These are phyloP conservation scores for Microdochium paspali DNA, from an alignment of 2,329 filamentous ascomycete genomes.

Conservation along the genomic window DNA sequence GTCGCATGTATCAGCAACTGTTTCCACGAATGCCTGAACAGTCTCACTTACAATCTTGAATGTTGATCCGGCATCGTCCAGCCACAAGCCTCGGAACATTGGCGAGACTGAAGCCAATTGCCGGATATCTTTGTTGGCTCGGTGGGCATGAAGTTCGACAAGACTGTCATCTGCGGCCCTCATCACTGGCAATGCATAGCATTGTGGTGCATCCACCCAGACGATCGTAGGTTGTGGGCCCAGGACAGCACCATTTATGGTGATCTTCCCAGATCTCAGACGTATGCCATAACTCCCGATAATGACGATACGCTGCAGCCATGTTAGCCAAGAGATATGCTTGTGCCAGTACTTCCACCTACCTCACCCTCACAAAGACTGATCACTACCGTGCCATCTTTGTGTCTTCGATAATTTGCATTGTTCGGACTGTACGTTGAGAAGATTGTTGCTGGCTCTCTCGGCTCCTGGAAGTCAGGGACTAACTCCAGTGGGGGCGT, in stretches of 20 bases:
- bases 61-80: conserved; percentile 28
- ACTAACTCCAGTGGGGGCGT: not conserved
- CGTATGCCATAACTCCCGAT: conserved; percentile 60
- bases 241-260: conserved; percentile 56
- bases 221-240: conserved; percentile 32
- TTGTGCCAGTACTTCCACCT: conserved; percentile 1
- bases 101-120: conserved; percentile 53
- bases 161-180: conserved; percentile 37
- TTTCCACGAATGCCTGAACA: not conserved
- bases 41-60: conserved; percentile 39
- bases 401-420: not conserved
- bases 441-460: not conserved
- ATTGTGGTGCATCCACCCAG: conserved; percentile 58
- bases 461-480: not conserved
- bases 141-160: conserved; percentile 48
- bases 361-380: conserved; percentile 19
- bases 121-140: conserved; percentile 23
- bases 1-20: not conserved
- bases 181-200: conserved; percentile 61
- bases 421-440: not conserved
- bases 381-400: conserved; percentile 12
- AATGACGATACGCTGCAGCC: conserved; percentile 40
- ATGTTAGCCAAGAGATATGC: not conserved
- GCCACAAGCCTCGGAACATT: conserved; percentile 59
- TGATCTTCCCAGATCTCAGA: conserved; percentile 52